Conservation (phyloP, 345 rosid species). For the Corymbia maculata region DNA sequence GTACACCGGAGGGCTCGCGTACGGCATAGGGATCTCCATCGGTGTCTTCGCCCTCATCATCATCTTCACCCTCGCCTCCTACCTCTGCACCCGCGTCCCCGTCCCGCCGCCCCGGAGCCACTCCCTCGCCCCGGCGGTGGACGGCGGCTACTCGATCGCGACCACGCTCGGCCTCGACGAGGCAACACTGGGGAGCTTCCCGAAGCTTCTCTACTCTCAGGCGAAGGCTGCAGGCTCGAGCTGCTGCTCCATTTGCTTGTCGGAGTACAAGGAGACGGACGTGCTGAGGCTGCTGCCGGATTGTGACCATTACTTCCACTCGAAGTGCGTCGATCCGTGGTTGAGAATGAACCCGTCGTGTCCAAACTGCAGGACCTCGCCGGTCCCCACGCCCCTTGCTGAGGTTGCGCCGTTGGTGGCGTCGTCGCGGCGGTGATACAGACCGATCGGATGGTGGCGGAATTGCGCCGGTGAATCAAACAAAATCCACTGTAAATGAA, state of each 20-base stretch:
- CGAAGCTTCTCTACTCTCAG: background rate
- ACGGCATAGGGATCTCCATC: background rate
- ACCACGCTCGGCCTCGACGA: background rate
- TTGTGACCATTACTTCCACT: background rate
- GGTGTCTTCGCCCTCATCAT: background rate
- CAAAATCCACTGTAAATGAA: background rate
- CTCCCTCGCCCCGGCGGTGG: background rate
- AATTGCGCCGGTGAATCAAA: background rate
- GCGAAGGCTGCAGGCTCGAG: background rate
- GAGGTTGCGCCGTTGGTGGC: background rate
- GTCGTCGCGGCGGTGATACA: background rate
- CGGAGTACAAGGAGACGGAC: background rate
- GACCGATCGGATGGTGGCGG: background rate
- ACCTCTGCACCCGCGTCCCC: background rate
- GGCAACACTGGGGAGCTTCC: background rate
- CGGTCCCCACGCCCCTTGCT: background rate
- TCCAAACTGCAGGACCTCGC: constrained; percentile 8
- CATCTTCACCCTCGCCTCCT: background rate
- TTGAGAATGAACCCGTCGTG: background rate
- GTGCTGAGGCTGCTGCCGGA: background rate
- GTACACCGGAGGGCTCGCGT: background rate
- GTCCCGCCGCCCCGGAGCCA: background rate
- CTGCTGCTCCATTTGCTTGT: background rate
- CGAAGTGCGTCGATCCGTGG: background rate
- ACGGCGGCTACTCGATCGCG: background rate